phyloP scores from a whole-genome alignment of 2,329 filamentous ascomycete genomes.

The Aschersonia sp. region DNA sequence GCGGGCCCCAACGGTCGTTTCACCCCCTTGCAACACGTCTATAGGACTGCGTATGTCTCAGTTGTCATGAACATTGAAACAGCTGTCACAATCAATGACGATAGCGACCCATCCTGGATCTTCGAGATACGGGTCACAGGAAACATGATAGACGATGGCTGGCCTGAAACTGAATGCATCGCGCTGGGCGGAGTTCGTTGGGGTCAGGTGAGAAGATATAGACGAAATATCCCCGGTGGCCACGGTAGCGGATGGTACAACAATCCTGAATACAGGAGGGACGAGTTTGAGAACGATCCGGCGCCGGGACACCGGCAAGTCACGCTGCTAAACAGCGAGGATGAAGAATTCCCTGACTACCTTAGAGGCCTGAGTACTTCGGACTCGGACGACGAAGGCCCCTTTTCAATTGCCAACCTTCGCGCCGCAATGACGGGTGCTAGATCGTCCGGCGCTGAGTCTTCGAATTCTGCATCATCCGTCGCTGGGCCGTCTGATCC shows the following conservation, averaged over 20 bases:
- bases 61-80: neutral
- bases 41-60: constrained; percentile 2
- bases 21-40: neutral
- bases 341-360: too few species aligned
- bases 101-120: constrained; percentile 3
- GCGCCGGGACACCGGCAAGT: too few species aligned
- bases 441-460: too few species aligned
- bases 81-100: neutral
- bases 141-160: constrained; percentile 3
- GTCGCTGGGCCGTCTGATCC: too few species aligned
- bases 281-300: neutral
- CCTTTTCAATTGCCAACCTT: too few species aligned
- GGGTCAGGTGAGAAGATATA: constrained; percentile 3
- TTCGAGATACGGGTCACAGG: constrained; percentile 4
- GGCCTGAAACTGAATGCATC: constrained; percentile 2
- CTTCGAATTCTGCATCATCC: too few species aligned
- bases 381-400: too few species aligned
- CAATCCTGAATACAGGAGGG: constrained; percentile 1
- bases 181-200: constrained; percentile 4
- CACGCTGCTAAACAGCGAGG: too few species aligned
- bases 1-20: constrained; percentile 1
- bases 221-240: neutral
- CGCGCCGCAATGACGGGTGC: too few species aligned
- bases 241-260: neutral
- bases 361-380: too few species aligned